phyloP scores from a whole-genome alignment of 768 basidiomycete genomes.

The Amanita polypyramis region DNA sequence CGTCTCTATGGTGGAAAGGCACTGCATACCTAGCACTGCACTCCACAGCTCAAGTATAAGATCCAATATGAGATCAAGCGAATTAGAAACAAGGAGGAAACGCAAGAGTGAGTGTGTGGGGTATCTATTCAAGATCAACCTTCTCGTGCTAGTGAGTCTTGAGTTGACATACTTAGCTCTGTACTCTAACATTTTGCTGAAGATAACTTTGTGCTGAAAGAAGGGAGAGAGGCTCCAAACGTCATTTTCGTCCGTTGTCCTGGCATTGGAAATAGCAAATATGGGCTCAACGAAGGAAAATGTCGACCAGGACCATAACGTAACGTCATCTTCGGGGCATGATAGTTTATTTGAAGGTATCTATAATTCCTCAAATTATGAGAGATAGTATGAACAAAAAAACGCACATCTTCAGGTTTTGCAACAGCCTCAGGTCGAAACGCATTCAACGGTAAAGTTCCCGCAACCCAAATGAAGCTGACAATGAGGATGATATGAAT shows the following conservation, averaged over 20 bases:
- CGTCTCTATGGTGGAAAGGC: slow-evolving; percentile 3
- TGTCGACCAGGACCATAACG: slow-evolving; percentile 53
- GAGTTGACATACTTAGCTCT: slow-evolving; percentile 22
- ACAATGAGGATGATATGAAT: slow-evolving; percentile 22
- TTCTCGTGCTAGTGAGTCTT: not conserved
- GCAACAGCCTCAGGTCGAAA: slow-evolving; percentile 41
- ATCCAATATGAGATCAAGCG: slow-evolving; percentile 56
- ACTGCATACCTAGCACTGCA: slow-evolving; percentile 35
- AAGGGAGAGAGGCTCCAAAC: slow-evolving; percentile 61
- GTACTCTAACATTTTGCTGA: slow-evolving; percentile 51
- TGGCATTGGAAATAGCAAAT: slow-evolving; percentile 36
- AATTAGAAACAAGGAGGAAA: slow-evolving; percentile 57
- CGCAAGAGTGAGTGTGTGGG: slow-evolving; percentile 47
- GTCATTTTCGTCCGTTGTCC: slow-evolving; percentile 40
- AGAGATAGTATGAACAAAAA: not conserved
- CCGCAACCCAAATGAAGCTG: slow-evolving; percentile 37
- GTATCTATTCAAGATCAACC: slow-evolving; percentile 22
- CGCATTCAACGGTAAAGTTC: slow-evolving; percentile 43
- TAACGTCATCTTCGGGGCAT: slow-evolving; percentile 56
- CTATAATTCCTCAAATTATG: slow-evolving; percentile 18
- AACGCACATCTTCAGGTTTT: slow-evolving; percentile 32
- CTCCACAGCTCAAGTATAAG: slow-evolving; percentile 49
- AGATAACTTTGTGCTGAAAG: slow-evolving; percentile 58
- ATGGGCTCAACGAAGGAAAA: slow-evolving; percentile 60
- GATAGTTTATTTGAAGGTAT: slow-evolving; percentile 37